Conservation (phyloP, 305 asterid genomes). For the Fraxinus greggii region DNA sequence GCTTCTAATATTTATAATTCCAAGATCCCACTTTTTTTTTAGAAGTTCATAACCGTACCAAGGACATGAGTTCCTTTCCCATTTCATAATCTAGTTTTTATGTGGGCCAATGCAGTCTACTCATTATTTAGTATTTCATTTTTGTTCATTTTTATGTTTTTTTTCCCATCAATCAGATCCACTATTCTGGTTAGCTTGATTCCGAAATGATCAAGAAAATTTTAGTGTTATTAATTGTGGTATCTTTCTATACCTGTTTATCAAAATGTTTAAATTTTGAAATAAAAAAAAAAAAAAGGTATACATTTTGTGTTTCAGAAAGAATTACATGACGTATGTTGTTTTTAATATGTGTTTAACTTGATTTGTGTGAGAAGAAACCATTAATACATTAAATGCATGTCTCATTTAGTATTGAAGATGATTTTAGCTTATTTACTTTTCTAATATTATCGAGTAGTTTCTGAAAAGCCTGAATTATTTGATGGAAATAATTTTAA, state of each 20-base stretch:
- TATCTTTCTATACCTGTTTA: not conserved
- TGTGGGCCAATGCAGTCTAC: not conserved
- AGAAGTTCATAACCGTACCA: conserved; percentile 2
- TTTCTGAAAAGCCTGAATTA: no score
- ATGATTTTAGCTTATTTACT: not conserved
- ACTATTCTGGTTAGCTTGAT: not conserved
- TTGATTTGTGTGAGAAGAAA: not conserved
- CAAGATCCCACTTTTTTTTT: conserved; percentile 5
- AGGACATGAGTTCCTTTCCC: not conserved
- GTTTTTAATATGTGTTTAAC: not conserved
- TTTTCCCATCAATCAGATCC: not conserved
- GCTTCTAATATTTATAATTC: not conserved
- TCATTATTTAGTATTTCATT: not conserved
- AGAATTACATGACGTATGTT: not conserved
- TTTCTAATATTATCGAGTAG: not conserved
- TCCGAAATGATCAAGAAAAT: not conserved
- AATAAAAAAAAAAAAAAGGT: not conserved
- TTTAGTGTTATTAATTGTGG: not conserved
- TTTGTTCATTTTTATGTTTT: not conserved
- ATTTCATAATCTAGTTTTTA: not conserved
- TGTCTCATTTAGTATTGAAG: not conserved
- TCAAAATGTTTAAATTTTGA: not conserved
- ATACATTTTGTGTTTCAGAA: not conserved
- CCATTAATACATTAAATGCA: not conserved
- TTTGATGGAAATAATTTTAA: no score